Evolutionary conservation across 2,329 filamentous ascomycete genomes (phyloP).

Genomic region (Trichoderma arundinaceum): DNA sequence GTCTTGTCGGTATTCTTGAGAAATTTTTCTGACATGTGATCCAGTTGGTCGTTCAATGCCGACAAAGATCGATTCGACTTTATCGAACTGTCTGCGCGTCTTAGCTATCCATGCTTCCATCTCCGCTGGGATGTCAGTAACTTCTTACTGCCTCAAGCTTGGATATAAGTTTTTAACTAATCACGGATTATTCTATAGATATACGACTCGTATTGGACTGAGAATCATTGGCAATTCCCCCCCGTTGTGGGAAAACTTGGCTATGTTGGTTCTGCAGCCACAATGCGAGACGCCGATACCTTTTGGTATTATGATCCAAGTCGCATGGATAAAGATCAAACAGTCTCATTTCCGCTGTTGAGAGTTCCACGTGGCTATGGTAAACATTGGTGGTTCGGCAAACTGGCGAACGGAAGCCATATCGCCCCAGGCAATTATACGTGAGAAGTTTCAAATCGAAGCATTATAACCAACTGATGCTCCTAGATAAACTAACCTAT

Average conservation of each 20-base stretch:
- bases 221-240: constrained; percentile 51
- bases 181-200: constrained; percentile 39
- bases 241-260: constrained; percentile 46
- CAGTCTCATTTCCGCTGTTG: constrained; percentile 46
- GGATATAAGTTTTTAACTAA: not conserved
- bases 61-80: constrained; percentile 40
- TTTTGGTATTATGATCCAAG: constrained; percentile 46
- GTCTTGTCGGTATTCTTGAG: not conserved
- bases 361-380: constrained; percentile 44
- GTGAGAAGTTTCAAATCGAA: constrained; percentile 37
- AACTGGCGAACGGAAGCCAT: constrained; percentile 49
- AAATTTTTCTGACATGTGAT: not conserved
- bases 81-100: constrained; percentile 40
- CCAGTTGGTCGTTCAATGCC: constrained; percentile 45
- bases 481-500: constrained; percentile 18
- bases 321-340: constrained; percentile 47
- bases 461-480: not conserved
- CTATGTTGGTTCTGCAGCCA: constrained; percentile 52
- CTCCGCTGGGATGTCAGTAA: constrained; percentile 47
- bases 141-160: too few relatives aligned
- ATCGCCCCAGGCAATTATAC: constrained; percentile 51
- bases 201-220: constrained; percentile 47
- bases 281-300: constrained; percentile 44
- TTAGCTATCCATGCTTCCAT: constrained; percentile 45
- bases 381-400: constrained; percentile 51